Evolutionary conservation across 176 grass and related monocot genomes (phyloP), one percentile per base, ranked within the genome.

Genomic region (Oropetium thomaeum): DNA sequence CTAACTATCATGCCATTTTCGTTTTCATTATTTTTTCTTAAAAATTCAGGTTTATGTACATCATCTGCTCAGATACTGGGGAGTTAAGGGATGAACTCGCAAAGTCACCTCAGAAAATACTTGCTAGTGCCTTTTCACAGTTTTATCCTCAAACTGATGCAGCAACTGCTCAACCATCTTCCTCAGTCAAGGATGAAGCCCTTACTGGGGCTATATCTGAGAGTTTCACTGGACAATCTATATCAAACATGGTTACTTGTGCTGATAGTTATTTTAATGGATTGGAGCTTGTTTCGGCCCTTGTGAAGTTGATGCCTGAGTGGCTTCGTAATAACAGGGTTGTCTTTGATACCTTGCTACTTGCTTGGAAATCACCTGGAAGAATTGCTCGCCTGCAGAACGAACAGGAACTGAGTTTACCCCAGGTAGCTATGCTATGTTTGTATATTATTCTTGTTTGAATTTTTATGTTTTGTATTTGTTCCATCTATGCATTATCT

Each of bases 261-360:
- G 75, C 89, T 73, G 96, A 99, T 73, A 86, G 84, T 85, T 99
- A 99, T 69, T 92, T 99, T 67, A 86, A 99, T 84, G 96, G 96
- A 70, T 71, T 99, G 34, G 96, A 95, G 39, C 96, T 99, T 85
- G 85, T 99, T 22, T 95, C 89, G 2, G 89, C 89, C 61, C 78
- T 95, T 77, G 91, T 95, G 64, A 99, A 95, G 78, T 87, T 95
- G 71, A 92, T 99, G 87, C 96, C 96, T n/a, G 92, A 99, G 48
- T 99, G 96, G 96, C 85, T 95, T 15, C 48, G 58, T 82, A 89
- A 89, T 48, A 99, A 99, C 30, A 87, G 85, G 28, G 62, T 86
- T 77, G 96, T 95, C 75, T 99, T 95, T 16, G 91, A 99, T 57
- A 90, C 87, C 5, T 79, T 99, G 79, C 67, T 99, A 67, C 81